Conservation (phyloP, 805 yeast genomes). For the Zygosaccharomyces kombuchaensis region DNA sequence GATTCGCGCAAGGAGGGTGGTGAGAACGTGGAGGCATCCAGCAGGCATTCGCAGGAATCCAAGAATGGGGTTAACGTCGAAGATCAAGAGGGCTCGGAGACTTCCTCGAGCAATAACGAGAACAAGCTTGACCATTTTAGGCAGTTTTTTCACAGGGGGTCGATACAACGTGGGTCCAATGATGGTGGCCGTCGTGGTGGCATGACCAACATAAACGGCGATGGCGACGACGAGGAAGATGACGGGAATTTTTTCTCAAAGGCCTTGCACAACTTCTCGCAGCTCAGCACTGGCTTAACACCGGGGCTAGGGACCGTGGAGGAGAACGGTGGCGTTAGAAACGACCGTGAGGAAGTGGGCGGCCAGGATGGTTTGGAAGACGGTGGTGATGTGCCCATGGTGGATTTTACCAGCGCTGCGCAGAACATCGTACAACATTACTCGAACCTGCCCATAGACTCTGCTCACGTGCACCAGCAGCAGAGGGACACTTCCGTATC, state of each 20-base stretch:
- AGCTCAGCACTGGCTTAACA: slow-evolving; percentile 33
- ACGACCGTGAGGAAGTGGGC: slow-evolving; percentile 36
- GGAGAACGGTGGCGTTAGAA: slow-evolving; percentile 17
- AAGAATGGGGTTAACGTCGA: slow-evolving; percentile 2
- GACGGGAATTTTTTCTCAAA: slow-evolving; percentile 28
- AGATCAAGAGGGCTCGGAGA: slow-evolving; percentile 14
- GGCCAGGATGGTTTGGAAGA: slow-evolving; percentile 27
- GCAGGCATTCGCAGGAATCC: not conserved
- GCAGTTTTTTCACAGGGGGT: slow-evolving; percentile 20
- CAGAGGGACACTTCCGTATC: slow-evolving; percentile 1
- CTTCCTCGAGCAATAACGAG: slow-evolving; percentile 15
- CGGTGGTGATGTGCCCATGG: slow-evolving; percentile 41
- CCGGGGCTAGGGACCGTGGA: slow-evolving; percentile 34
- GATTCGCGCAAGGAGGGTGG: slow-evolving; percentile 7
- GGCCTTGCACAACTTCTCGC: slow-evolving; percentile 28
- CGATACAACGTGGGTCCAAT: slow-evolving; percentile 7
- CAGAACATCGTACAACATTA: slow-evolving; percentile 50
- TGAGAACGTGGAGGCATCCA: slow-evolving; percentile 8
- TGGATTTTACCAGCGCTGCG: slow-evolving; percentile 48
- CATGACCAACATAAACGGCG: slow-evolving; percentile 15
- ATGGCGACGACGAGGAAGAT: slow-evolving; percentile 22
- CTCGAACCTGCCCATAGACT: slow-evolving; percentile 23
- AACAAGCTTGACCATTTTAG: slow-evolving; percentile 22
- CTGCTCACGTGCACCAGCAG: slow-evolving; percentile 2
- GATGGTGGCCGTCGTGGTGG: slow-evolving; percentile 3